A percentile compares a stretch with the other conserved stretches of the same genome.
phyloP scores from a whole-genome alignment of 345 rosid genomes.

The Euphorbia peplus region DNA sequence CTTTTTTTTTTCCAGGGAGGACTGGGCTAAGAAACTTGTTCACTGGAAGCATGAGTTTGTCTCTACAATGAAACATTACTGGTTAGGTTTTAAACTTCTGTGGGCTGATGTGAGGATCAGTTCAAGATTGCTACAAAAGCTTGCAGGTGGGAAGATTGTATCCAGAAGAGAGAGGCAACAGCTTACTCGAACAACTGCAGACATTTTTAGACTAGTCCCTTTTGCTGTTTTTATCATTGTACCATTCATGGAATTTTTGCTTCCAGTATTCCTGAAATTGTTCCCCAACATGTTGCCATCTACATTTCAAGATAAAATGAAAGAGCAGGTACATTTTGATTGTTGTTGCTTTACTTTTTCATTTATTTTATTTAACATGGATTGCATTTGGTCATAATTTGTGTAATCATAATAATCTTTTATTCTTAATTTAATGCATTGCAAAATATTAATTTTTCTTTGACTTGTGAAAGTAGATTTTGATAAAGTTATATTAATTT shows the following conservation, averaged over 20 bases:
- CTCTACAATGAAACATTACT: slow-evolving; percentile 84
- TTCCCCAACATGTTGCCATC: slow-evolving; percentile 98
- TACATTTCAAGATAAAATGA: slow-evolving; percentile 98
- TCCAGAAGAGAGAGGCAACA: slow-evolving; percentile 94
- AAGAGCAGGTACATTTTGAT: slow-evolving; percentile 70
- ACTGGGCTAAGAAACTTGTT: slow-evolving; percentile 76
- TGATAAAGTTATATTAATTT: background rate
- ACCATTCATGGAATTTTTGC: slow-evolving; percentile 97
- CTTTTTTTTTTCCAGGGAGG: slow-evolving; percentile 53
- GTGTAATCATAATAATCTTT: background rate
- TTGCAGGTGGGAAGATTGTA: slow-evolving; percentile 81
- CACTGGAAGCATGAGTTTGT: slow-evolving; percentile 90
- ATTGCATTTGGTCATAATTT: background rate
- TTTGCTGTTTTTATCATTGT: slow-evolving; percentile 71
- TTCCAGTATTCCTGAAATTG: slow-evolving; percentile 78
- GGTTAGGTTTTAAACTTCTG: slow-evolving; percentile 86
- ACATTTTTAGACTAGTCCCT: slow-evolving; percentile 83
- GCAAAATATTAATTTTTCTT: background rate
- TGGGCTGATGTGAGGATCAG: slow-evolving; percentile 92
- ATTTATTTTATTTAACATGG: background rate
- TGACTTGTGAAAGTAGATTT: background rate
- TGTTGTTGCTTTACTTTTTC: background rate
- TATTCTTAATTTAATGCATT: background rate
- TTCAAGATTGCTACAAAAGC: slow-evolving; percentile 76
- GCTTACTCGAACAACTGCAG: slow-evolving; percentile 88